Evolutionary conservation across 352 stramenopile species (phyloP).

Genomic region (Plasmopara viticola): DNA sequence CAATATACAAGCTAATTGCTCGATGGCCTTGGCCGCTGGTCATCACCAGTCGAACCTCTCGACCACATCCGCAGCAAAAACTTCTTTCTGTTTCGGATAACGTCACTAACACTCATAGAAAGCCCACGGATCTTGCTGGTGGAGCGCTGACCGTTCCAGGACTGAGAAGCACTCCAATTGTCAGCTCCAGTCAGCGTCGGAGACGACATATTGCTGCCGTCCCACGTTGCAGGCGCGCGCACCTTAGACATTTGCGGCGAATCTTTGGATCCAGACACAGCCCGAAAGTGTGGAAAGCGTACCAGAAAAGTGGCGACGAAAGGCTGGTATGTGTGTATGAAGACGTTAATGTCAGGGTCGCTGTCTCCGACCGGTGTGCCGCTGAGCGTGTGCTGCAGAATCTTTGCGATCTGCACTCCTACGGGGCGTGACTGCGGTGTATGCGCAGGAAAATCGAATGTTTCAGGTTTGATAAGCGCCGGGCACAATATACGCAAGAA

Average conservation of each 20-base stretch:
- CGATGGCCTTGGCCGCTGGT: conserved; percentile 15
- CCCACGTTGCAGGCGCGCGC: conserved; percentile 19
- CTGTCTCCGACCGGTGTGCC: conserved; percentile 47
- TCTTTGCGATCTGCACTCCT: conserved; percentile 73
- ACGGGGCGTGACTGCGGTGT: conserved; percentile 39
- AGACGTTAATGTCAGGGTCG: conserved; percentile 48
- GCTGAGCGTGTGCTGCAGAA: conserved; percentile 70
- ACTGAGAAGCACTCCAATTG: conserved; percentile 23
- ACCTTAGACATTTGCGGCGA: conserved; percentile 16
- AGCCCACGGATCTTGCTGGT: conserved; percentile 49
- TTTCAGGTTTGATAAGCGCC: conserved; percentile 74
- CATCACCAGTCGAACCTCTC: conserved; percentile 10
- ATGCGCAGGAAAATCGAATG: conserved; percentile 67
- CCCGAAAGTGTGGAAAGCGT: conserved; percentile 50
- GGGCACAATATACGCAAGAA: conserved; percentile 75
- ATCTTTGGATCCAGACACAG: conserved; percentile 22
- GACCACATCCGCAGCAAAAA: conserved; percentile 71
- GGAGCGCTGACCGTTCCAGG: conserved; percentile 32
- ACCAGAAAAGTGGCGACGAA: conserved; percentile 56
- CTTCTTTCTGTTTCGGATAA: conserved; percentile 55
- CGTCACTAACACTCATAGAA: conserved; percentile 47
- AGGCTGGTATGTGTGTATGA: conserved; percentile 58
- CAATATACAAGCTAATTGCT: background rate
- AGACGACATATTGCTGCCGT: conserved; percentile 24
- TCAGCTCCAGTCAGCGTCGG: conserved; percentile 23